A percentile compares a stretch with the other conserved stretches of the same genome.
These are phyloP conservation scores for Blumeria graminis DNA, from an alignment of 2,329 filamentous ascomycete genomes.

Conservation along the genomic window DNA sequence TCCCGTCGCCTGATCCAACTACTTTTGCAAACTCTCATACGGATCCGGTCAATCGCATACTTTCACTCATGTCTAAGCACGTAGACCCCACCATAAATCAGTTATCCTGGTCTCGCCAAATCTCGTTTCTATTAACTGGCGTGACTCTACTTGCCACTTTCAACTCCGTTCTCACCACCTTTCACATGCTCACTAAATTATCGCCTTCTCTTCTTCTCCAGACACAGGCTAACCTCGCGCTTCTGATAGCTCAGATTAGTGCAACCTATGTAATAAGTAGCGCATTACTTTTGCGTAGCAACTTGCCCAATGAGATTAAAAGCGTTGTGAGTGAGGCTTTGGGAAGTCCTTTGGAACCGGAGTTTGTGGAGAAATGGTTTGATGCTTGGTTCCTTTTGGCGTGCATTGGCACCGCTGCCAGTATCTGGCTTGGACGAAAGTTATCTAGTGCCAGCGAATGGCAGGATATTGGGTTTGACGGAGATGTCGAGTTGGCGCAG, in stretches of 20 bases:
- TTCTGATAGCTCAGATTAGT: slow-evolving; percentile 56
- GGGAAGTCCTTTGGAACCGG: slow-evolving; percentile 43
- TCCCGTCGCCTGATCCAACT: slow-evolving; percentile 18
- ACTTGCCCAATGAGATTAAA: slow-evolving; percentile 53
- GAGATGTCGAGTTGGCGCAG: slow-evolving; percentile 43
- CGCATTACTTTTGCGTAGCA: slow-evolving; percentile 52
- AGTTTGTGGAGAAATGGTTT: slow-evolving; percentile 63
- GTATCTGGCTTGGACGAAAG: slow-evolving; percentile 47
- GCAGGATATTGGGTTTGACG: slow-evolving; percentile 35
- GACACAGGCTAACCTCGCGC: slow-evolving; percentile 47
- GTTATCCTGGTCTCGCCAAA: slow-evolving; percentile 60
- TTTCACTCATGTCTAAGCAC: slow-evolving; percentile 58
- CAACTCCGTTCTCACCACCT: slow-evolving; percentile 64
- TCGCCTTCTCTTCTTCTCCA: slow-evolving; percentile 49
- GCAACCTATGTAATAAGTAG: slow-evolving; percentile 71
- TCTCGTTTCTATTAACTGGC: slow-evolving; percentile 62
- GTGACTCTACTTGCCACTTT: slow-evolving; percentile 64
- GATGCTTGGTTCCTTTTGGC: slow-evolving; percentile 64
- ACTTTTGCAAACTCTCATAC: slow-evolving; percentile 31
- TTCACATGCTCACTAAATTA: slow-evolving; percentile 56
- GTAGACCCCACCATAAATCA: slow-evolving; percentile 69
- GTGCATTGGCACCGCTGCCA: slow-evolving; percentile 38
- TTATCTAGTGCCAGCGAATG: slow-evolving; percentile 23
- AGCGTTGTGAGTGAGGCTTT: slow-evolving; percentile 56
- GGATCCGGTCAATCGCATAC: slow-evolving; percentile 64